These are phyloP conservation scores for Salvia splendens DNA, from an alignment of 257 asterid species.

Conservation along the genomic window DNA sequence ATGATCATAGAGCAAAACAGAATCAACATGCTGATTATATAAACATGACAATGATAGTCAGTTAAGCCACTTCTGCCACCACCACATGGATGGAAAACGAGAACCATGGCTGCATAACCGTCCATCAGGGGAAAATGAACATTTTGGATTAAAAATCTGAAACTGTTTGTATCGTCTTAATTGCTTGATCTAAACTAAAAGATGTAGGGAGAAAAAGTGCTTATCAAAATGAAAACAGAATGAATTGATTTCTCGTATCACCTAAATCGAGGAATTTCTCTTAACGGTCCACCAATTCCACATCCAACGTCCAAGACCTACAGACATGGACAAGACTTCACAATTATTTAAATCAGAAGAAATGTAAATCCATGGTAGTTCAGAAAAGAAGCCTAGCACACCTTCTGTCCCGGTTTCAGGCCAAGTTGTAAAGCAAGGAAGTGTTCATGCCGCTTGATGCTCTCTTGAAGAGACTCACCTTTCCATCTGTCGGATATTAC, in stretches of 20 bases:
- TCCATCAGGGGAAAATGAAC: neutral
- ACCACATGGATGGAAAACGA: neutral
- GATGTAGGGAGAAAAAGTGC: neutral
- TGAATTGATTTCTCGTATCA: constrained; percentile 28
- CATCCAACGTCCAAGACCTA: constrained; percentile 99
- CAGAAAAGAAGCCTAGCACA: constrained; percentile 23
- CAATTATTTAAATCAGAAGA: constrained; percentile 9
- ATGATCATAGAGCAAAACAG: neutral
- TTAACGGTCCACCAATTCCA: constrained; percentile 96
- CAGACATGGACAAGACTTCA: constrained; percentile 29
- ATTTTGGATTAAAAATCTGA: neutral
- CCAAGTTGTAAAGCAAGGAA: constrained; percentile 91
- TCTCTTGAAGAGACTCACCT: constrained; percentile 91
- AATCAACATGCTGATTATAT: constrained; percentile 6
- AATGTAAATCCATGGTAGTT: constrained; percentile 20
- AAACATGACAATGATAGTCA: neutral
- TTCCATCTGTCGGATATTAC: constrained; percentile 61
- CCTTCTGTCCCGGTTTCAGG: constrained; percentile 89
- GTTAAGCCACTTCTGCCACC: constrained; percentile 1
- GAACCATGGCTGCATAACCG: neutral
- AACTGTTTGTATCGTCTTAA: neutral
- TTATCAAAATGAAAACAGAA: constrained; percentile 7
- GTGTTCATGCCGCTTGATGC: constrained; percentile 93
- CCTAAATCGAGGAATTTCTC: constrained; percentile 98
- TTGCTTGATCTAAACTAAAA: neutral